phyloP scores from a whole-genome alignment of 2,329 filamentous ascomycete species.

The Lecanicillium sp. region DNA sequence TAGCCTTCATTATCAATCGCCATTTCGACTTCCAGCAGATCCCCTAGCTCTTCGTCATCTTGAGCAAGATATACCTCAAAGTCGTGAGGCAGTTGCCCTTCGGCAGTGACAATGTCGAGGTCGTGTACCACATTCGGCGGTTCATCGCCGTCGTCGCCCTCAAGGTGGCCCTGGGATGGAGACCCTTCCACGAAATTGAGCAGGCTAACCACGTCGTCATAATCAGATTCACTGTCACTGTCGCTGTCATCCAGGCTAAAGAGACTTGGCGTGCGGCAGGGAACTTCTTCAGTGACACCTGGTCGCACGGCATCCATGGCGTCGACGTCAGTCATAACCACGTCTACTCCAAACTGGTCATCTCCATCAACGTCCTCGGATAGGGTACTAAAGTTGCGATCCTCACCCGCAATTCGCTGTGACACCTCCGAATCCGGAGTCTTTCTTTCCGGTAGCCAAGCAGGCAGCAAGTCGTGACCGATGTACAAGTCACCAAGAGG shows the following conservation, averaged over 20 bases:
- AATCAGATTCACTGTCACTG: neutral
- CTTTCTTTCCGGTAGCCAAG: slow-evolving; percentile 13
- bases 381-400: too few species aligned
- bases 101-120: slow-evolving; percentile 13
- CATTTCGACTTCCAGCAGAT: slow-evolving; percentile 22
- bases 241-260: neutral
- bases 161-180: neutral
- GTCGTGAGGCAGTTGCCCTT: slow-evolving; percentile 12
- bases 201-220: slow-evolving; percentile 5
- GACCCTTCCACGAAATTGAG: slow-evolving; percentile 13
- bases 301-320: slow-evolving; percentile 6
- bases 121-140: slow-evolving; percentile 19
- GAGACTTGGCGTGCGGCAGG: neutral
- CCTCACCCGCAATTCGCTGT: too few species aligned
- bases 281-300: neutral
- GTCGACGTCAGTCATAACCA: too few species aligned
- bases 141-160: slow-evolving; percentile 12
- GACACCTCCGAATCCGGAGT: neutral
- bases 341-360: too few species aligned
- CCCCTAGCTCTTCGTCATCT: slow-evolving; percentile 16
- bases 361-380: too few species aligned
- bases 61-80: slow-evolving; percentile 21
- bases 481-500: slow-evolving; percentile 15
- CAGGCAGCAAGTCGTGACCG: slow-evolving; percentile 19
- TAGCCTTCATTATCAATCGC: slow-evolving; percentile 19